phyloP scores from a whole-genome alignment of 352 stramenopile species.

The Globisporangium lucens region DNA sequence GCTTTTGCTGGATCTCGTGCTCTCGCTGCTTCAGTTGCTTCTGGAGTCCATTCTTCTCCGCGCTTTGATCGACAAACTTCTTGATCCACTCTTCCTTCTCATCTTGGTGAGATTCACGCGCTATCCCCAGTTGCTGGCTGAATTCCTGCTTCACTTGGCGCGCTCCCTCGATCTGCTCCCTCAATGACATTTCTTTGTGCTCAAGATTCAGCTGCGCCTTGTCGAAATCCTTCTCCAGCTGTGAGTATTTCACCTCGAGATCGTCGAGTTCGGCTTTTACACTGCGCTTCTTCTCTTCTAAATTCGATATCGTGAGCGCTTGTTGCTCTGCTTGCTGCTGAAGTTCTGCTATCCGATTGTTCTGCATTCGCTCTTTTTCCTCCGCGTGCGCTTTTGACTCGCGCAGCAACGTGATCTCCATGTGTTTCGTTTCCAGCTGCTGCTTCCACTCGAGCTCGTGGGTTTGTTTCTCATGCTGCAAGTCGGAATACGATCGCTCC shows the following conservation, averaged over 20 bases:
- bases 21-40: conserved; percentile 47
- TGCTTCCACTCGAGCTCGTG: conserved; percentile 44
- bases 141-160: conserved; percentile 35
- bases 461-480: conserved; percentile 35
- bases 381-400: conserved; percentile 47
- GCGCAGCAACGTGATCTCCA: conserved; percentile 41
- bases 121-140: conserved; percentile 29
- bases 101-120: conserved; percentile 32
- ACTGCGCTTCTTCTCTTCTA: conserved; percentile 35
- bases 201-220: conserved; percentile 47
- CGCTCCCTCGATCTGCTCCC: conserved; percentile 30
- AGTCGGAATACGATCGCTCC: conserved; percentile 25
- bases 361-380: conserved; percentile 50
- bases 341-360: conserved; percentile 38
- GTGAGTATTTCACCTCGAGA: conserved; percentile 20
- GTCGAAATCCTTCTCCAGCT: conserved; percentile 50
- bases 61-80: conserved; percentile 53
- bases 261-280: conserved; percentile 31
- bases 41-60: conserved; percentile 50
- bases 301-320: conserved; percentile 20
- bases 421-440: conserved; percentile 40
- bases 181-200: conserved; percentile 39
- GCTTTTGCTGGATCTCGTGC: conserved; percentile 33
- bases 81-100: conserved; percentile 68
- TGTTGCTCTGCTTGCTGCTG: conserved; percentile 37